phyloP scores from a whole-genome alignment of 2,329 filamentous ascomycete species.

The Aspergillus flavus region DNA sequence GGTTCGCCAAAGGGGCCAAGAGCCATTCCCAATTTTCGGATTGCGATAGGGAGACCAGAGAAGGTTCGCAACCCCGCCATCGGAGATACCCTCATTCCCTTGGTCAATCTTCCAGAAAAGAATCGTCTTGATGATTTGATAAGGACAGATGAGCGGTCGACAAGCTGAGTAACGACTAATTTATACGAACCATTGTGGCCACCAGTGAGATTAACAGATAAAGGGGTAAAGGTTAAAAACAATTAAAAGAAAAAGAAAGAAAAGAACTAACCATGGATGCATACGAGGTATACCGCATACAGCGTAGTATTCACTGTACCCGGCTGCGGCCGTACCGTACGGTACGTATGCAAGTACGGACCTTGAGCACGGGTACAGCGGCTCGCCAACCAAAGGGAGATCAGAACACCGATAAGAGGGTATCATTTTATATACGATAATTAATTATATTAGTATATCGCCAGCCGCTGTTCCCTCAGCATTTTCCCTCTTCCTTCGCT shows the following conservation, averaged over 20 bases:
- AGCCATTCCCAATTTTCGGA: neutral
- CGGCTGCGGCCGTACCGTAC: conserved; percentile 21
- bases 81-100: neutral
- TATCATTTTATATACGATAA: conserved; percentile 19
- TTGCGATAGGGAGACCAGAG: neutral
- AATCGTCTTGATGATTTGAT: neutral
- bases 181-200: neutral
- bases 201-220: neutral
- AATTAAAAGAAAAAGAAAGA: conserved; percentile 5
- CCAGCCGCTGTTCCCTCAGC: conserved; percentile 12
- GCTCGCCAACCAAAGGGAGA: conserved; percentile 18
- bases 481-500: conserved; percentile 3
- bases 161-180: conserved; percentile 1
- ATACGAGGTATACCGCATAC: conserved; percentile 4
- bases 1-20: conserved; percentile 4
- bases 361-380: conserved; percentile 21
- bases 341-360: conserved; percentile 18
- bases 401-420: conserved; percentile 19
- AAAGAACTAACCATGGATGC: neutral
- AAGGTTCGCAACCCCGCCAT: conserved; percentile 3
- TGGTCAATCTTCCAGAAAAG: neutral
- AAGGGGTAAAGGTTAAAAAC: conserved; percentile 2
- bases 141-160: neutral
- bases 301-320: conserved; percentile 14
- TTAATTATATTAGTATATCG: conserved; percentile 18